Conservation (phyloP, 1,139 yeast genomes). For the Suhomyces bribrorum region DNA sequence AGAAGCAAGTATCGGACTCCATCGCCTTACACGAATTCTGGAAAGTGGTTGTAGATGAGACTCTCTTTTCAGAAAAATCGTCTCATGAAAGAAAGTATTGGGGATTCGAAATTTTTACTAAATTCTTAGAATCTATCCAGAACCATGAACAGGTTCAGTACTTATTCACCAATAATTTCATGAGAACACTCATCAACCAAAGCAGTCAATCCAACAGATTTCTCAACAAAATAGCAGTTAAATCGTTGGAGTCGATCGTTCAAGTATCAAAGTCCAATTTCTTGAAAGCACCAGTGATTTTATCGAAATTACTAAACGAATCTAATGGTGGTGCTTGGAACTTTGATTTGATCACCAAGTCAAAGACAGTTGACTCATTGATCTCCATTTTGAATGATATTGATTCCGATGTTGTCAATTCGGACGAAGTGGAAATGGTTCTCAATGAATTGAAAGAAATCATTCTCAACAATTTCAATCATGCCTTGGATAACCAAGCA, state of each 20-base stretch:
- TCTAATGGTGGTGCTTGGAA: constrained; percentile 61
- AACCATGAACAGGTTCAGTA: constrained; percentile 34
- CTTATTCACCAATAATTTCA: constrained; percentile 68
- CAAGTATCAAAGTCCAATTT: constrained; percentile 39
- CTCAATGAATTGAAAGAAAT: constrained; percentile 23
- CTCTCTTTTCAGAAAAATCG: constrained; percentile 71
- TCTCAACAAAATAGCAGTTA: constrained; percentile 66
- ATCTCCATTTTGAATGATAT: constrained; percentile 33
- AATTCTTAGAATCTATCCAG: constrained; percentile 39
- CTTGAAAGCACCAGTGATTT: constrained; percentile 47
- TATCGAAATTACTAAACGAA: constrained; percentile 52
- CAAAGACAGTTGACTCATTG: constrained; percentile 65
- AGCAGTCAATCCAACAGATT: constrained; percentile 64
- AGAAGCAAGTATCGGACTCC: constrained; percentile 16
- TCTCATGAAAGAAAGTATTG: constrained; percentile 85
- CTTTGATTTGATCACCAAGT: constrained; percentile 77
- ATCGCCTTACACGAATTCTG: constrained; percentile 70
- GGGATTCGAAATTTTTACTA: constrained; percentile 76
- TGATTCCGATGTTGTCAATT: constrained; percentile 15
- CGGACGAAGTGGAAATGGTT: constrained; percentile 18
- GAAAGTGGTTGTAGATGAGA: constrained; percentile 77
- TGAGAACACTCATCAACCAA: constrained; percentile 79
- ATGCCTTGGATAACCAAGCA: constrained; percentile 20
- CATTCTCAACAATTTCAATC: constrained; percentile 25
- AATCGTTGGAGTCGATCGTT: constrained; percentile 47